These are phyloP conservation scores for Schizothecium vesticola DNA, from an alignment of 495 filamentous ascomycete genomes.

Conservation along the genomic window DNA sequence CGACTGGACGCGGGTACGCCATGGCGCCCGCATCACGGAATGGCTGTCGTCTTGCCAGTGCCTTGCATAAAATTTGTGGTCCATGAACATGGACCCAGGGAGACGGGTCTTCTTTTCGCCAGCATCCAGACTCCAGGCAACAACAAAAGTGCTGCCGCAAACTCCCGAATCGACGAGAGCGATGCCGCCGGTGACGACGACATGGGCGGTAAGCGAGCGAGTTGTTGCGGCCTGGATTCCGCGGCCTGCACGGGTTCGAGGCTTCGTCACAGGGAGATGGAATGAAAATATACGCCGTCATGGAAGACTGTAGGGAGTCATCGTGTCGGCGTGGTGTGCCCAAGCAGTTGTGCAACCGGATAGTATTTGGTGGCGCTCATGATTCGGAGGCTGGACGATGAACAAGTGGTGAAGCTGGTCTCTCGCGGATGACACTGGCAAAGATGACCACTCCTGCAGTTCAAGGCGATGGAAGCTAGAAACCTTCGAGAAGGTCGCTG, in stretches of 20 bases:
- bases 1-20: background rate
- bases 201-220: background rate
- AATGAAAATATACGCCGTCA: background rate
- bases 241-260: too few relatives aligned
- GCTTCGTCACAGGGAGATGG: background rate
- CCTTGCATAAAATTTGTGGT: background rate
- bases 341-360: background rate
- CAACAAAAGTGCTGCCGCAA: background rate
- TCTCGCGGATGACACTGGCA: background rate
- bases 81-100: background rate
- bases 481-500: slow-evolving; percentile 16
- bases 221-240: background rate
- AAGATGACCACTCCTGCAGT: background rate
- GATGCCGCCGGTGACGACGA: background rate
- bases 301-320: background rate
- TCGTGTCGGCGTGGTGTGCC: background rate
- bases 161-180: too few relatives aligned
- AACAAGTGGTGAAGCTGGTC: background rate
- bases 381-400: background rate
- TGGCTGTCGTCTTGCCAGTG: background rate
- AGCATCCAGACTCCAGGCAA: background rate
- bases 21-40: background rate
- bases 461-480: slow-evolving; percentile 2
- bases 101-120: background rate
- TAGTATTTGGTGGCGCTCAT: background rate